Evolutionary conservation across 331 rosid genomes (phyloP).

Genomic region (Malus hybrid): DNA sequence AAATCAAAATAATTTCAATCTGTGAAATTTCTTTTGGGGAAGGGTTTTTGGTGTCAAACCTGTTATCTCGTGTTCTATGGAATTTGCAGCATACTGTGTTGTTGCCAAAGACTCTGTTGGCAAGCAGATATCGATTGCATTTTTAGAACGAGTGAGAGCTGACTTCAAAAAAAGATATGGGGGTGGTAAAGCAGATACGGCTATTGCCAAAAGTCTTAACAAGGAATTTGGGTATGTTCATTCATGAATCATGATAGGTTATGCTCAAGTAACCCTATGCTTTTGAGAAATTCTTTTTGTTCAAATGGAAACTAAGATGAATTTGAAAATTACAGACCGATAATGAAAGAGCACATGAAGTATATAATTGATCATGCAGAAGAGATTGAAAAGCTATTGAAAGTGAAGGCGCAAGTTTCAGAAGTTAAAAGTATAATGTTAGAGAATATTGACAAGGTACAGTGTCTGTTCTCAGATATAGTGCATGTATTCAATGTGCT

Average conservation of each 20-base stretch:
- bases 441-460: slow-evolving; percentile 85
- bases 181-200: slow-evolving; percentile 84
- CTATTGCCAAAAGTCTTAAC: slow-evolving; percentile 76
- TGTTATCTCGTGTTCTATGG: slow-evolving; percentile 15
- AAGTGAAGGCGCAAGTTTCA: slow-evolving; percentile 91
- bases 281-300: neutral
- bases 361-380: slow-evolving; percentile 79
- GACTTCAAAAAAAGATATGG: slow-evolving; percentile 82
- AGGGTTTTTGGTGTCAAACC: neutral
- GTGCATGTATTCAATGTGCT: neutral
- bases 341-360: slow-evolving; percentile 92
- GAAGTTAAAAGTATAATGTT: slow-evolving; percentile 86
- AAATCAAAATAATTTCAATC: neutral
- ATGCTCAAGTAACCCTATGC: neutral
- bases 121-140: slow-evolving; percentile 80
- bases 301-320: neutral
- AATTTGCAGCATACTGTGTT: slow-evolving; percentile 76
- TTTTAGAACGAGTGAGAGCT: slow-evolving; percentile 65
- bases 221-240: slow-evolving; percentile 72
- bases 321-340: slow-evolving; percentile 45
- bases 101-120: slow-evolving; percentile 83
- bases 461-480: neutral
- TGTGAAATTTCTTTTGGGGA: neutral
- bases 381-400: slow-evolving; percentile 75
- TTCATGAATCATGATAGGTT: slow-evolving; percentile 5